Percentiles rank a stretch among this genome's conserved stretches.
Conservation (phyloP, 2,329 filamentous ascomycete genomes). For the Sporothrix inflata region DNA sequence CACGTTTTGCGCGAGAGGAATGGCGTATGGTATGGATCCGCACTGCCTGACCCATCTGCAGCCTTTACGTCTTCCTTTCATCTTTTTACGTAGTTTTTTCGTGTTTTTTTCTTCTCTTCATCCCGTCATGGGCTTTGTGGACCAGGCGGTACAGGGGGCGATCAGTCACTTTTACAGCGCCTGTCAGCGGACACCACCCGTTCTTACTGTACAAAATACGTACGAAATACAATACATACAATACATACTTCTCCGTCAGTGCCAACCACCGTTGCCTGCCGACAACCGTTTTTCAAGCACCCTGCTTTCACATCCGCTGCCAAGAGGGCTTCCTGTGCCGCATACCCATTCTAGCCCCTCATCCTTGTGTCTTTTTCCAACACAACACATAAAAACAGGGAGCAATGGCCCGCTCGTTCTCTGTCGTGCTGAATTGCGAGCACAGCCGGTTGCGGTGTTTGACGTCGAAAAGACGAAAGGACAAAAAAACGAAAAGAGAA, state of each 20-base stretch:
- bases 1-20: not conserved
- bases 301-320: not conserved
- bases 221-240: too few species aligned
- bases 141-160: not conserved
- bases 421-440: too few species aligned
- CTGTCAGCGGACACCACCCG: too few species aligned
- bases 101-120: not conserved
- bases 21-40: not conserved
- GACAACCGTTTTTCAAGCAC: not conserved
- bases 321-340: not conserved
- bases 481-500: too few species aligned
- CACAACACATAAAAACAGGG: too few species aligned
- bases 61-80: not conserved
- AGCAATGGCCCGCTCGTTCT: too few species aligned
- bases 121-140: not conserved
- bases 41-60: not conserved
- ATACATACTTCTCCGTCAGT: too few species aligned
- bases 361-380: too few species aligned
- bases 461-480: too few species aligned
- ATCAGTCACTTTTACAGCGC: too few species aligned
- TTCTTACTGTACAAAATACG: too few species aligned
- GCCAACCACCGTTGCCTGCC: not conserved
- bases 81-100: constrained; percentile 2
- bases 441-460: too few species aligned
- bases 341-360: not conserved